Base-by-base conservation (phyloP, 768 basidiomycete species). In the Auricularia sp. region DNA sequence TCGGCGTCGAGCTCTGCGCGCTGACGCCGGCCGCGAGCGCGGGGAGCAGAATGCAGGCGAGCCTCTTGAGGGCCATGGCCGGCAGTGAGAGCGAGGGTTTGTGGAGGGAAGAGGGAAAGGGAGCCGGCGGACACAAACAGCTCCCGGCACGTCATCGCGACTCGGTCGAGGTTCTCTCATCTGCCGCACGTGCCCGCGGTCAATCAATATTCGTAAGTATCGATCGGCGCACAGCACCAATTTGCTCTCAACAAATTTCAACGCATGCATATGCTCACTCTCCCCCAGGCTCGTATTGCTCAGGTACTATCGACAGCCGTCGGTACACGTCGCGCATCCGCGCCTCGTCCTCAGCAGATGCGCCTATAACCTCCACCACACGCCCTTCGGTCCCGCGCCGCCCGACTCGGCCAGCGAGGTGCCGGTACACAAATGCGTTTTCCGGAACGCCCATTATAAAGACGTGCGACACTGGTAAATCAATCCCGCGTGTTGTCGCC, bases 321-420 rank as follows among this genome's bases (percentile, higher is more conserved):
- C 35, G 44, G 18, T 37, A 36, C 33, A 39, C 47, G 33, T 47
- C 44, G n/a, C 34, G 35, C 63, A 37, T 64, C 33, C 47, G 34
- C 11, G 7, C 45, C 63, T 64, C 45, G 29, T 16, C 75, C 45
- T 70, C 76, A 63, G 74, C 66, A 29, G 65, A 65, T 66, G 70
- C 76, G 59, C 82, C 80, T 42, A 91, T 73, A 45, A 90, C 77
- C 34, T 79, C 84, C 65, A 92, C 77, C 62, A 90, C 87, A 74
- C 83, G 87, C 16, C 89, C 89, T 24, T 73, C 75, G 54, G 82
- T 74, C 56, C 86, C 85, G 71, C 89, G 87, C 65, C 89, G 81
- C 24, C 89, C 88, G n/a, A 86, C 87, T 13, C 90, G 83, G 14
- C 90, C 90, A 4, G 87, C 84, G 51, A 86, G 75, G 69, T 92